Evolutionary conservation across 2,329 filamentous ascomycete species (phyloP).

Genomic region (Epichloe amarillans): DNA sequence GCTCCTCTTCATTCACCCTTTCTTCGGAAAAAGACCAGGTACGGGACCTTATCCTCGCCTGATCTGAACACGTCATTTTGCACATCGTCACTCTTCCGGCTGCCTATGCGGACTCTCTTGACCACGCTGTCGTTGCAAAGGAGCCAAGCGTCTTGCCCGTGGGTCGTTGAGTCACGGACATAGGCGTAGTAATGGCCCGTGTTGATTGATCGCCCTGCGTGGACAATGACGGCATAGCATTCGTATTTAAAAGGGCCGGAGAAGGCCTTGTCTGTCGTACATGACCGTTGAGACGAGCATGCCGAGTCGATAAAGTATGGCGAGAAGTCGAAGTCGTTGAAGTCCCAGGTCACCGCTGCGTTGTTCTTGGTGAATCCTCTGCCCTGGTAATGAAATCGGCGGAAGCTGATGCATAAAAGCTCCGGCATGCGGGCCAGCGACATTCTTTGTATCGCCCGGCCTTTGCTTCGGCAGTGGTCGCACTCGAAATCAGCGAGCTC

Average conservation of each 20-base stretch:
- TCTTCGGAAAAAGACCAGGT: conserved; percentile 32
- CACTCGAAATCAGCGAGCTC: conserved; percentile 58
- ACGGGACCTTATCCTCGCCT: conserved; percentile 27
- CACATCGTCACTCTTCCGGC: conserved; percentile 20
- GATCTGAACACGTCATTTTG: conserved; percentile 26
- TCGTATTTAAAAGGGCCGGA: conserved; percentile 59
- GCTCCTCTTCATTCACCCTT: conserved; percentile 14
- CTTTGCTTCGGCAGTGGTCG: conserved; percentile 56
- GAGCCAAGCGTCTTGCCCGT: conserved; percentile 33
- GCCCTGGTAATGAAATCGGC: conserved; percentile 34
- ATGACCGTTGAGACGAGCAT: conserved; percentile 12
- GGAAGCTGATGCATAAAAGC: conserved; percentile 65
- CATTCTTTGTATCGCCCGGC: conserved; percentile 56
- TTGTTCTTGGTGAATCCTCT: conserved; percentile 47
- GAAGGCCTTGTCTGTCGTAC: conserved; percentile 25
- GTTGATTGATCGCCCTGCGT: conserved; percentile 53
- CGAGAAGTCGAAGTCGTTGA: conserved; percentile 50
- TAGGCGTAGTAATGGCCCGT: conserved; percentile 72
- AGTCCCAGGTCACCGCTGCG: conserved; percentile 61
- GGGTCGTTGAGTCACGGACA: conserved; percentile 42
- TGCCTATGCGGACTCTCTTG: conserved; percentile 28
- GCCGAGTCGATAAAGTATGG: conserved; percentile 26
- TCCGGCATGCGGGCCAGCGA: conserved; percentile 68
- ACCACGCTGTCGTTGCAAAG: conserved; percentile 34
- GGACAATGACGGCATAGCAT: conserved; percentile 72